Base-by-base conservation (phyloP, 2,329 filamentous ascomycete genomes). In the Fusarium staphyleae region DNA sequence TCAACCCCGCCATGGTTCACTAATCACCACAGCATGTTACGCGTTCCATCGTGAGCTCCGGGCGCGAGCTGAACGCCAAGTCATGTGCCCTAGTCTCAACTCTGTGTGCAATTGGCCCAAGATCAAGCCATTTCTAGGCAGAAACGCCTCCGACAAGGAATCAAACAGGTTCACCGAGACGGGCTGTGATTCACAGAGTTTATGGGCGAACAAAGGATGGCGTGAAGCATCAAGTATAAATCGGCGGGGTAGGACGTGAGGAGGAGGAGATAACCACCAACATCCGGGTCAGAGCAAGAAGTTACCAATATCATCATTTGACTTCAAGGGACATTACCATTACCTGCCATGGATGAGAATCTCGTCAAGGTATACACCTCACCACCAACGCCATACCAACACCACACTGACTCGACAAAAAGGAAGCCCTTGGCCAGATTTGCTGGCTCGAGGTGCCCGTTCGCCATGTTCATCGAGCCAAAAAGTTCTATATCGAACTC, bases 391-490 rank as follows among this genome's bases (percentile, higher is more conserved):
- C 13, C 16, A 16, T 8, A 24, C 2, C 28, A 30, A 30, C 28
- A 30, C 13, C 28, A 40, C 41, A 45, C 34, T 58, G 39, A 41
- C 34, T 5, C 29, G 12, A 22, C 18, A 4, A 12, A 12, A 47
- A 66, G 64, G 58, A 68, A 53, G 40, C 48, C 34, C 51, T 67
- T 34, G 73, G 73, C 52, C 66, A 75, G 42, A 69, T 74, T 40
- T 73, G 68, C 62, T 77, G 73, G 72, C 69, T 74, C 37, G 71
- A 77, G 48, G 60, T 77, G 12, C 74, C 74, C n/a, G 70, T 72
- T 43, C 63, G 55, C 22, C 66, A 75, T 55, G 50, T 74, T 12
- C 39, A 54, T 24, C 67, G 74, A 24, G 75, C 71, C 47, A 67
- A 69, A 36, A 68, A 66, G 33, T 76, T 78, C 64, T 77, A 76